Percentiles rank a stretch among this genome's conserved stretches.
Evolutionary conservation across 305 asterid genomes (phyloP).

Genomic region (Plantago coronopus): DNA sequence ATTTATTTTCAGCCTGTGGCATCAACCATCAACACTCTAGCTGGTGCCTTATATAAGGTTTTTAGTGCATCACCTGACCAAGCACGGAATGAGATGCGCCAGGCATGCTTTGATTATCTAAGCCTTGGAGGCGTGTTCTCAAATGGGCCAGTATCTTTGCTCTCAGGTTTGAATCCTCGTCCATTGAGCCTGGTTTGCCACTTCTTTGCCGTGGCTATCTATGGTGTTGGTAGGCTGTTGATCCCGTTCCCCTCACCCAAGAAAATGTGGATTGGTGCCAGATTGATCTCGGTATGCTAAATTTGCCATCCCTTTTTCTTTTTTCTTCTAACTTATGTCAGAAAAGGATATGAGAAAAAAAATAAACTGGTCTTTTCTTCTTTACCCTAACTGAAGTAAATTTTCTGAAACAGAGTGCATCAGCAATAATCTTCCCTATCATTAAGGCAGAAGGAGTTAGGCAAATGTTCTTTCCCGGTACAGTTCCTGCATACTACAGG

Average conservation of each 20-base stretch:
- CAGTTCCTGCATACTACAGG: constrained; percentile 83
- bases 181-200: constrained; percentile 81
- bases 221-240: constrained; percentile 72
- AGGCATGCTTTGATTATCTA: constrained; percentile 85
- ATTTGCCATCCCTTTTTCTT: neutral
- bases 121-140: constrained; percentile 89
- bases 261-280: constrained; percentile 74
- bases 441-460: constrained; percentile 90
- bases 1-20: constrained; percentile 68
- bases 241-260: constrained; percentile 78
- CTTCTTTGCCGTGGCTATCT: constrained; percentile 84
- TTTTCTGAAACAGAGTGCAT: constrained; percentile 53
- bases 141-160: constrained; percentile 73
- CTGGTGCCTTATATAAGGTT: constrained; percentile 82
- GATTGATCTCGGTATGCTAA: constrained; percentile 59
- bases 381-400: constrained; percentile 1
- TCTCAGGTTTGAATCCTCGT: constrained; percentile 80
- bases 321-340: neutral
- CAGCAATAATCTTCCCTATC: constrained; percentile 79
- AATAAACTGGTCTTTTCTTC: neutral
- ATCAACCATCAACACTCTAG: constrained; percentile 83
- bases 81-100: constrained; percentile 87
- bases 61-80: constrained; percentile 78
- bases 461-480: constrained; percentile 94
- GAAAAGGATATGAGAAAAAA: neutral